Conservation (phyloP, 805 yeast species). For the Blastobotrys terrestris region DNA sequence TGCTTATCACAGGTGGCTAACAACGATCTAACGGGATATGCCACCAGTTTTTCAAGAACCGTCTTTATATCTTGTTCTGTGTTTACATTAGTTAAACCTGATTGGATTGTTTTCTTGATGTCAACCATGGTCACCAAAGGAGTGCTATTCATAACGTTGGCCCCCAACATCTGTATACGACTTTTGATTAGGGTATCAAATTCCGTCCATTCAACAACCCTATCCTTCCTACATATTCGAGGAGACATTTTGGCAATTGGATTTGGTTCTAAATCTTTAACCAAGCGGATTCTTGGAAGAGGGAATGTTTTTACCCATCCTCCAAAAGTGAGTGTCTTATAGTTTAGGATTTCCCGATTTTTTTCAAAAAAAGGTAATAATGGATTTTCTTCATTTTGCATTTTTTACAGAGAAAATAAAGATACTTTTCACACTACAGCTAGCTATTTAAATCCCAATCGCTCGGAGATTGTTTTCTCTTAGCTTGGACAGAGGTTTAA, state of each 20-base stretch:
- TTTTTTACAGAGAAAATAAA: too few relatives aligned
- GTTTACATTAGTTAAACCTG: neutral
- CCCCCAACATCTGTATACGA: neutral
- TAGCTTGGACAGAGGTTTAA: neutral
- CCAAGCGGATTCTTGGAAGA: neutral
- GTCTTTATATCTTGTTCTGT: neutral
- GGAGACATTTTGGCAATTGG: neutral
- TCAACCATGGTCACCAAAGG: neutral
- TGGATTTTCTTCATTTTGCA: neutral
- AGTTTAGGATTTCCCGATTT: neutral
- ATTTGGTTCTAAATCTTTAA: neutral
- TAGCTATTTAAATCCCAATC: neutral
- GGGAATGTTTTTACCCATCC: neutral
- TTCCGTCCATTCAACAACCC: neutral
- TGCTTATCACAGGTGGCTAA: neutral
- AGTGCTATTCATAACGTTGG: neutral
- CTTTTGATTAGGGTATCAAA: neutral
- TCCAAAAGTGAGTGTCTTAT: neutral
- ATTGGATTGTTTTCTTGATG: neutral
- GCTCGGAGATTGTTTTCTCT: neutral
- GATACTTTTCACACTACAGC: too few relatives aligned
- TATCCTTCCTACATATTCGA: neutral
- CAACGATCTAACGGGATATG: neutral
- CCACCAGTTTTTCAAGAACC: neutral
- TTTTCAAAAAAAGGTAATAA: neutral